phyloP scores from a whole-genome alignment of 108 stramenopile genomes.

The Schizochytrium sp. region DNA sequence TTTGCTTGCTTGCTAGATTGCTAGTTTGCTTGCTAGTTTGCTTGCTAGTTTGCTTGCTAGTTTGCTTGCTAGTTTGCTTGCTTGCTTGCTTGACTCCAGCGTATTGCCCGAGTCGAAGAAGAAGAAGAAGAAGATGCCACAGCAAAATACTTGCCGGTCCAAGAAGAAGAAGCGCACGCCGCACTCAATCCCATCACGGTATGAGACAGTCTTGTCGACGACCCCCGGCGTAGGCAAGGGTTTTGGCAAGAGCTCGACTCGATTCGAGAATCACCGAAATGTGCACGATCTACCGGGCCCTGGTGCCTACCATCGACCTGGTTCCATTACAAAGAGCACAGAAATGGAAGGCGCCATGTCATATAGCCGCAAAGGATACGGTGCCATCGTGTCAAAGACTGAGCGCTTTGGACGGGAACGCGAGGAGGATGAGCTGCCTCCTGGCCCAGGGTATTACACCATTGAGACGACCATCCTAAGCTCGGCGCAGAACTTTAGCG shows the following conservation, averaged over 20 bases:
- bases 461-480: not conserved
- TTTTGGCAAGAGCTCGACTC: not conserved
- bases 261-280: not conserved
- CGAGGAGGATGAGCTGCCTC: not conserved
- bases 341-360: not conserved
- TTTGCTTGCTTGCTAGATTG: too few species aligned
- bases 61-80: too few species aligned
- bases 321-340: not conserved
- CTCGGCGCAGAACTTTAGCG: not conserved
- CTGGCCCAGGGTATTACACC: not conserved
- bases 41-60: too few species aligned
- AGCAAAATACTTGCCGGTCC: not conserved
- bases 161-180: not conserved
- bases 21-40: not conserved
- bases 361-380: not conserved
- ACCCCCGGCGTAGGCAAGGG: not conserved
- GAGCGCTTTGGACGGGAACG: not conserved
- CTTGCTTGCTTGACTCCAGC: too few species aligned
- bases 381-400: not conserved
- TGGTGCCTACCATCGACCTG: not conserved
- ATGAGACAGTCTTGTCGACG: not conserved
- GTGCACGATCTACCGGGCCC: not conserved
- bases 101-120: too few species aligned
- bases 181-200: not conserved
- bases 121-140: not conserved